Conservation (phyloP, 371 early-diverging fungal species). For the Mortierella sp. region DNA sequence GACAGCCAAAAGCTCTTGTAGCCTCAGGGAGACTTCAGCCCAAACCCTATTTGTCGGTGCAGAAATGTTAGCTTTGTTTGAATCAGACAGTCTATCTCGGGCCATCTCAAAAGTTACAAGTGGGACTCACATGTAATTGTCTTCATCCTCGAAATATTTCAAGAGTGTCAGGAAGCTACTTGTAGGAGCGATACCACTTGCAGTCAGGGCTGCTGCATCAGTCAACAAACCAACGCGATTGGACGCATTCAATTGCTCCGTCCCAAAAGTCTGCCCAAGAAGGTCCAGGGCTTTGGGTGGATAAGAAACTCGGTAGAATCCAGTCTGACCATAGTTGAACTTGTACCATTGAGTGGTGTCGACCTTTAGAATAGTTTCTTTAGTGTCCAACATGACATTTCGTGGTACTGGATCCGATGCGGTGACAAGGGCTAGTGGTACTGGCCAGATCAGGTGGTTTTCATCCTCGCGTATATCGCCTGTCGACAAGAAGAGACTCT, state of each 20-base stretch:
- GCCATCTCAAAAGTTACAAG: background rate
- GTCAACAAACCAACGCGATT: conserved; percentile 73
- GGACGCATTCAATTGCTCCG: conserved; percentile 51
- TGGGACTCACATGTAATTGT: conserved; percentile 63
- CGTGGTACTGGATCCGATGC: conserved; percentile 36
- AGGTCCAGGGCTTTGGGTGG: conserved; percentile 54
- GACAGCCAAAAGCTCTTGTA: conserved; percentile 55
- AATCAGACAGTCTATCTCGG: background rate
- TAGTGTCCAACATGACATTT: conserved; percentile 46
- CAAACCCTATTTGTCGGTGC: conserved; percentile 54
- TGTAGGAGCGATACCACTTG: conserved; percentile 67
- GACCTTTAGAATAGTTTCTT: conserved; percentile 44
- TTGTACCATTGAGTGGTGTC: conserved; percentile 62
- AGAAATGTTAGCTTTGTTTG: no score
- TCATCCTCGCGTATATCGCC: conserved; percentile 79
- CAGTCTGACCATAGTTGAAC: conserved; percentile 74
- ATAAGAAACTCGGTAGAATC: conserved; percentile 78
- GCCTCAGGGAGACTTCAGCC: conserved; percentile 59
- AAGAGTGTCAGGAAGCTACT: conserved; percentile 70
- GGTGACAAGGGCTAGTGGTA: conserved; percentile 66
- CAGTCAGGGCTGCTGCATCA: conserved; percentile 73
- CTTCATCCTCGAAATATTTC: conserved; percentile 68
- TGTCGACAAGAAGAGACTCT: conserved; percentile 80
- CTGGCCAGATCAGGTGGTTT: conserved; percentile 76
- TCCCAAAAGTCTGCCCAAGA: conserved; percentile 57